Evolutionary conservation across 2,329 filamentous ascomycete genomes (phyloP).

Genomic region (Hortaea werneckii): DNA sequence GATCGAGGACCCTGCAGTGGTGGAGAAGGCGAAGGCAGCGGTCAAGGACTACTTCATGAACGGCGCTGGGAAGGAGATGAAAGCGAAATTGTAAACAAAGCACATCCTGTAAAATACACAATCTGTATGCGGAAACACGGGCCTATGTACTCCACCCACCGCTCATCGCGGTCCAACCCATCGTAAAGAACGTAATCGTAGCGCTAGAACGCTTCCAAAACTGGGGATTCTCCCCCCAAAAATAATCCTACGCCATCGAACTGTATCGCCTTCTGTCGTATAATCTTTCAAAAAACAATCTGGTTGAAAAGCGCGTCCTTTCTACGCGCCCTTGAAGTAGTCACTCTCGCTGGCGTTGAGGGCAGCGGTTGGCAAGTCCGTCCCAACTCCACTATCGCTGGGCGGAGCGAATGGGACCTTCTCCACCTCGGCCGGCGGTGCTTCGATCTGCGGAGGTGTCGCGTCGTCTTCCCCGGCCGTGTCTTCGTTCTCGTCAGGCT

Average conservation of each 20-base stretch:
- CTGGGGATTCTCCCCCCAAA: background rate
- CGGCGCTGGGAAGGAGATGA: slow-evolving; percentile 22
- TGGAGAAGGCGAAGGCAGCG: slow-evolving; percentile 61
- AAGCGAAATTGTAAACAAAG: slow-evolving; percentile 23
- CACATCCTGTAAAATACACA: background rate
- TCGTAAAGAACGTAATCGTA: background rate
- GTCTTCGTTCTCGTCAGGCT: slow-evolving; percentile 10
- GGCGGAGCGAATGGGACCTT: slow-evolving; percentile 22
- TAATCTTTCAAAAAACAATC: background rate
- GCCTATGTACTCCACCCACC: background rate
- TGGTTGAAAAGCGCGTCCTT: background rate
- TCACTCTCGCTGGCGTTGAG: background rate
- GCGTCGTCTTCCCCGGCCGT: slow-evolving; percentile 12
- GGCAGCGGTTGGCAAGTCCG: slow-evolving; percentile 26
- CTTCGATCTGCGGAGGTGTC: slow-evolving; percentile 6
- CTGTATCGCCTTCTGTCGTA: background rate
- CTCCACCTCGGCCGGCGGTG: slow-evolving; percentile 7
- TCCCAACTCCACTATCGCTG: slow-evolving; percentile 31
- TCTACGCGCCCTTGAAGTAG: background rate
- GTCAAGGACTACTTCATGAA: slow-evolving; percentile 65
- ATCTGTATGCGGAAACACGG: background rate
- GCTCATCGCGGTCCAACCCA: background rate
- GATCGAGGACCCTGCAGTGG: slow-evolving; percentile 67
- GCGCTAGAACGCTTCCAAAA: background rate
- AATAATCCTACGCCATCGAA: background rate